Evolutionary conservation across 2,329 filamentous ascomycete species (phyloP).

Genomic region (Ophiosphaerella herpotricha): DNA sequence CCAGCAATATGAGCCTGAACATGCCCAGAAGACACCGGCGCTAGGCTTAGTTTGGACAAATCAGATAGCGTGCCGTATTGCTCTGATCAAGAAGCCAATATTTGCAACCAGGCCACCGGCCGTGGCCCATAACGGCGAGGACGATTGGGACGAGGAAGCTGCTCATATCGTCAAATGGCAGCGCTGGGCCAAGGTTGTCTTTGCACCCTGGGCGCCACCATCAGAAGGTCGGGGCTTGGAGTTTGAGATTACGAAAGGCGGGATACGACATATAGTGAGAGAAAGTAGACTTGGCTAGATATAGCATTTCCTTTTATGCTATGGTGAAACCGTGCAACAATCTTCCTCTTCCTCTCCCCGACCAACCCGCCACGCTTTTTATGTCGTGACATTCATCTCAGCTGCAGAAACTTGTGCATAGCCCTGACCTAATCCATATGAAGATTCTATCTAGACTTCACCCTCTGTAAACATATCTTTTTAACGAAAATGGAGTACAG

Average conservation of each 20-base stretch:
- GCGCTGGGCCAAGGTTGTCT: slow-evolving; percentile 86
- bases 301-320: no score
- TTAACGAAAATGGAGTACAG: no score
- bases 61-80: slow-evolving; percentile 82
- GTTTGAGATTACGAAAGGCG: slow-evolving; percentile 66
- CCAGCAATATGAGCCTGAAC: slow-evolving; percentile 37
- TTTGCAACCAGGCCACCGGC: slow-evolving; percentile 41
- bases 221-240: slow-evolving; percentile 62
- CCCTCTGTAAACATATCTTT: no score
- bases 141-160: slow-evolving; percentile 47
- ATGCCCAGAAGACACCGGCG: slow-evolving; percentile 75
- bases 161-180: slow-evolving; percentile 64
- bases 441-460: no score
- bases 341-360: no score
- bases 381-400: no score
- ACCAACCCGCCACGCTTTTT: no score
- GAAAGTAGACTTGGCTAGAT: background rate
- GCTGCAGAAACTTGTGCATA: no score
- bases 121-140: slow-evolving; percentile 41
- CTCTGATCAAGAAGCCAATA: slow-evolving; percentile 72
- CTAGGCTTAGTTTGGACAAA: slow-evolving; percentile 90
- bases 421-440: no score
- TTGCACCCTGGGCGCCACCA: slow-evolving; percentile 73
- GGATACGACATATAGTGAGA: slow-evolving; percentile 29
- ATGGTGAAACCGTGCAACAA: no score